Base-by-base conservation (phyloP, 1,139 yeast genomes). In the Meyerozyma smithsonii region DNA sequence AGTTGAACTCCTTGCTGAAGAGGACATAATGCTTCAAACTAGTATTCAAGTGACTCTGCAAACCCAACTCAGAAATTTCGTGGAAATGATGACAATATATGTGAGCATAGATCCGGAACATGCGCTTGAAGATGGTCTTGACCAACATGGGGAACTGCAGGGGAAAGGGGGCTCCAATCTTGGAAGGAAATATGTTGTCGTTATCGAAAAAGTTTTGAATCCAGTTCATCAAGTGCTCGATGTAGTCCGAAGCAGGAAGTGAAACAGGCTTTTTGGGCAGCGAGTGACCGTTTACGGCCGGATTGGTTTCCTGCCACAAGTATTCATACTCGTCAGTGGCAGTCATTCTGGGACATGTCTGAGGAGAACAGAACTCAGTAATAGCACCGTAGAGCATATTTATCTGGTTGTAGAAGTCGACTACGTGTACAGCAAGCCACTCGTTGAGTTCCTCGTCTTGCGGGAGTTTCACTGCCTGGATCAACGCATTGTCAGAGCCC, bases 301-400 rank as follows among this genome's bases (percentile, higher is more conserved):
- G 61, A 53, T 69, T 63, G 33, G 77, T 64, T 53, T 87, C 95
- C 58, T 89, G 96, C 98, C 98, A 92, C 45, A 92, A 74, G 56
- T 92, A 92, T 62, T 92, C 98, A 58, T 89, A 92, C 64, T 89
- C 97, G 45, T 84, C 95, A 0, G 97, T 90, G 11, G 98, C 98
- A 42, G 85, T 88, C 99, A 92, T 92, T 44, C 94, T 68, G 3
- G 98, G 97, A 59, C 98, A 92, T 2, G 95, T 77, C 15, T 68
- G 62, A 1, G 97, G 97, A 0, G 97, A 87, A 60, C 99, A 92
- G 55, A 92, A 90, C 63, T 89, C 96, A 1, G 98, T 90, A 45
- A 94, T 85, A 5, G 97, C 83, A 10, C 97, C 97, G 55, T 92
- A 92, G 6, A 92, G 70, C 98, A 92, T 92, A 62, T 92, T 92